Evolutionary conservation across 257 asterid species (phyloP).

Genomic region (Solanum habrochaites): DNA sequence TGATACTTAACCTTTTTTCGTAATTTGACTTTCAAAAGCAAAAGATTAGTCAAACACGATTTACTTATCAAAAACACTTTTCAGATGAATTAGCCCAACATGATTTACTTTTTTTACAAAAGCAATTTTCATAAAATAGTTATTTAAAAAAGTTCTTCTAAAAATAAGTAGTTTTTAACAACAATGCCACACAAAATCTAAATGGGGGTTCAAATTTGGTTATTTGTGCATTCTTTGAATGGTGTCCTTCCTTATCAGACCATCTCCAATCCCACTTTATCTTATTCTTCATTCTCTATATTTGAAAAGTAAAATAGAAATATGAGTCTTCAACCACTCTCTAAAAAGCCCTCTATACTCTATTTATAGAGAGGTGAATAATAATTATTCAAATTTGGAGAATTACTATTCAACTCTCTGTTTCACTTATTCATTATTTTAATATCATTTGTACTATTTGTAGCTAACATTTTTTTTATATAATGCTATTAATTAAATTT

Average conservation of each 20-base stretch:
- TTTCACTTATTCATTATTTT: no score
- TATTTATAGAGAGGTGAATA: neutral
- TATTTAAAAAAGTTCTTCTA: no score
- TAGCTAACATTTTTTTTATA: no score
- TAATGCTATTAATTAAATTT: neutral
- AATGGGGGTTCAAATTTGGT: neutral
- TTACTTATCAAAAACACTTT: no score
- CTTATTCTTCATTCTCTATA: no score
- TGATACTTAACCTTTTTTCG: neutral
- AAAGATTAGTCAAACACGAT: neutral
- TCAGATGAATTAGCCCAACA: neutral
- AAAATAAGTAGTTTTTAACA: no score
- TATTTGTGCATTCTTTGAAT: neutral
- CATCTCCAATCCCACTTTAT: neutral
- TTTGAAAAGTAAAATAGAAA: neutral
- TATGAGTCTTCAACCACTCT: neutral
- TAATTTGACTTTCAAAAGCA: neutral
- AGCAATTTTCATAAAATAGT: neutral
- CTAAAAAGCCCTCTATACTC: neutral
- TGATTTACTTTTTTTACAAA: neutral
- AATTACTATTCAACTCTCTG: no score
- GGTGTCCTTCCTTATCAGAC: neutral
- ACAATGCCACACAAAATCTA: neutral
- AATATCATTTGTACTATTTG: no score
- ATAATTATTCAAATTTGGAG: neutral